Base-by-base conservation (phyloP, 441 rosid species). In the Viola pubescens region DNA sequence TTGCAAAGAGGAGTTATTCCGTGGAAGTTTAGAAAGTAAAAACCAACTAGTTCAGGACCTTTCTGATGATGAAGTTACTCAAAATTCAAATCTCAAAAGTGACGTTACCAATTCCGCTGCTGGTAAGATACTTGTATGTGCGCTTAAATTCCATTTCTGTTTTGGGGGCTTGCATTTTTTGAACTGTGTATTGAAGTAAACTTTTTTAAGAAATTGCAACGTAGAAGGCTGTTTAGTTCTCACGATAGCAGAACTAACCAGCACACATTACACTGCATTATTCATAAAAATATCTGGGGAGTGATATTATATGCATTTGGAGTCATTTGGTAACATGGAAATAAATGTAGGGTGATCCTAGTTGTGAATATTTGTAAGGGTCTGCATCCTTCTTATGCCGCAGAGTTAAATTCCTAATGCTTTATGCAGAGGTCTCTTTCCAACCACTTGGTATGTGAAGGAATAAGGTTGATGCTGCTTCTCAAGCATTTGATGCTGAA, bases 401-500 rank as follows among this genome's bases (percentile, higher is more conserved):
- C 52, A 51, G 63, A 34, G 59, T 52, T 10, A 52, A 56, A 13
- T 53, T 58, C 64, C 40, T 64, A 68, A 34, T 78, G 71, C 73
- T 76, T 65, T 72, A 66, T 73, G 87, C 80, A 64, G 86, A 87
- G 76, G 56, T 85, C 87, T 74, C 81, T 84, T 64, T 88, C 83
- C 81, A 78, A 77, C 64, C 85, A 80, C 75, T 68, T 79, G 66
- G 60, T 82, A 54, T 46, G 58, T 61, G 78, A 78, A 74, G 80
- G 81, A 66, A 76, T 83, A 83, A 85, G 83, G 68, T 79, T 59
- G 80, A 77, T 63, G 90, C 87, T 26, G 86, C 87, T 64, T 73
- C 88, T 68, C 73, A 62, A 75, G 85, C 78, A 70, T 84, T 83
- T 77, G 79, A 74, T 65, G 72, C 84, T 52, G 81, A 77, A 70